Conservation (phyloP, 257 asterid genomes). For the Avicennia marina region DNA sequence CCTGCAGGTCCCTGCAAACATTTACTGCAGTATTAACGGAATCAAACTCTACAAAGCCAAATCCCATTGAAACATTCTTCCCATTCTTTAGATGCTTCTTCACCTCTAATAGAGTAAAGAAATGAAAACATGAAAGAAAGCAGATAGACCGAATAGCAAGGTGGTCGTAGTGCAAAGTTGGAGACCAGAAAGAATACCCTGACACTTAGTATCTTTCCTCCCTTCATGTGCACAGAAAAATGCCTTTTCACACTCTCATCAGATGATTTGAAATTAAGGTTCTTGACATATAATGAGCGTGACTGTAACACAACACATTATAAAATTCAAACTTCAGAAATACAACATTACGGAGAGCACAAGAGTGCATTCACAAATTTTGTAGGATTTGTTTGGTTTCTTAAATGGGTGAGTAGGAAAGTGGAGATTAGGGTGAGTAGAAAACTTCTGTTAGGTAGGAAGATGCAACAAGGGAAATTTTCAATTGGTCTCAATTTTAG, state of each 20-base stretch:
- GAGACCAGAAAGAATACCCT: constrained; percentile 52
- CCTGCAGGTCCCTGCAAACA: constrained; percentile 82
- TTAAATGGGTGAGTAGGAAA: too few species aligned
- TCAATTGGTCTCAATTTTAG: too few species aligned
- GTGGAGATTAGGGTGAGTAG: too few species aligned
- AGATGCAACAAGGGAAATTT: too few species aligned
- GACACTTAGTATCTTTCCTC: constrained; percentile 73
- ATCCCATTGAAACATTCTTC: constrained; percentile 86
- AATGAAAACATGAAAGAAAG: background rate
- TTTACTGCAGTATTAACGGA: constrained; percentile 66
- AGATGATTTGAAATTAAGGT: constrained; percentile 80
- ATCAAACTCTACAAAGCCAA: constrained; percentile 91
- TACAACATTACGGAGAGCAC: background rate
- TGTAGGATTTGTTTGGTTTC: too few species aligned
- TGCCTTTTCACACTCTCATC: constrained; percentile 73
- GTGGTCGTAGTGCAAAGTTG: constrained; percentile 3
- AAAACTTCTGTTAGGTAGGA: too few species aligned
- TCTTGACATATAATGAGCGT: constrained; percentile 84
- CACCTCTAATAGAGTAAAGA: constrained; percentile 42
- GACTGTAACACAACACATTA: constrained; percentile 46
- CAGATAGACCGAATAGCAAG: background rate
- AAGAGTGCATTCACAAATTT: too few species aligned
- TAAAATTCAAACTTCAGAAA: background rate
- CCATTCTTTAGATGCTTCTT: constrained; percentile 87
- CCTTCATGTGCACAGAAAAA: constrained; percentile 62